Base-by-base conservation (phyloP, 2,329 filamentous ascomycete species). In the Talaromyces sp. region DNA sequence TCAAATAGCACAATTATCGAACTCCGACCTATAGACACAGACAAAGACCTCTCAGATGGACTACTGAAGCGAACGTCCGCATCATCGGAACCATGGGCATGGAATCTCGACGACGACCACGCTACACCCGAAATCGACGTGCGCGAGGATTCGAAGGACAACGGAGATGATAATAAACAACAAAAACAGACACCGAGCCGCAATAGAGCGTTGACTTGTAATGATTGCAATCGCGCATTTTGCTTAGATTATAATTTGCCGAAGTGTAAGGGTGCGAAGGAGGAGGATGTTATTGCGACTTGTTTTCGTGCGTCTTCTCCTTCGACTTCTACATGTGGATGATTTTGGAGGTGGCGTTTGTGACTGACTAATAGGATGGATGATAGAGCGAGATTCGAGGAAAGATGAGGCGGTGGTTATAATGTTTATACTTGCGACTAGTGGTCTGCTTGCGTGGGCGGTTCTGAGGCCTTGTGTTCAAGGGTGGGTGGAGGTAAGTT, bases 1-100 rank as follows among this genome's bases (percentile, higher is more conserved):
- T 82, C 83, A 60, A 89, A 90, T 73, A 87, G 84, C 77, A 89
- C 87, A 63, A 89, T 90, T 61, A 89, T 90, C 69, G 84, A 87
- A 19, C 84, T 90, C 65, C 83, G 87, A 67, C 80, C 82, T 9
- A 57, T 66, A 50, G 45, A 66, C 45, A 66, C 61, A 47, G 50
- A 45, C 31, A 63, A 63, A 57, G 61, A 63, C 25, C 25, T 54
- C 9, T 45, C 37, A 13, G 52, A 57, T 25, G 50, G 37, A 3
- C 19, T 63, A 7, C 15, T 35, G 41, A 57, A 31, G 50, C 61
- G 61, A 39, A 13, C 4, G 9, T 17, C 27, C 6, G 61, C 35
- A 37, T n/a, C 15, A 45, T 3, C 50, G 15, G 22, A 17, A n/a
- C 8, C 15, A 78, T 79, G 54, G 50, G 25, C 74, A 76, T 39